Base-by-base conservation (phyloP, 108 stramenopile species). In the Parmales sp. region DNA sequence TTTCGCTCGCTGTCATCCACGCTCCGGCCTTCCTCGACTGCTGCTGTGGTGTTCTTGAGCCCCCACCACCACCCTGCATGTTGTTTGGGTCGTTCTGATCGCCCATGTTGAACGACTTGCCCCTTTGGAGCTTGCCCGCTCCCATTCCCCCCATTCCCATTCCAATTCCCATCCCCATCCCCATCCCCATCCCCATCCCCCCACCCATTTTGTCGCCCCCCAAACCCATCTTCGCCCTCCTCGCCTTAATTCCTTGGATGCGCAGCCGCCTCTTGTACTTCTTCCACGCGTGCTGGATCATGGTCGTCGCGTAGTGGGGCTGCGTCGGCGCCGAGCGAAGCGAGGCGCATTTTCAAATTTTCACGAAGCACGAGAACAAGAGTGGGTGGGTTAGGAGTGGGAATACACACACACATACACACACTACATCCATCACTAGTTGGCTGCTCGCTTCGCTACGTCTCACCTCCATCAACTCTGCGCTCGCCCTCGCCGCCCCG, bases 211-310 rank as follows among this genome's bases (percentile, higher is more conserved):
- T 43, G 16, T 43, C 41, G 11, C 41, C 41, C 41, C 41, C 16
- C 16, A 43, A 16, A 8, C 54, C 54, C 54, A 60, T 34, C 20
- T 60, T 60, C 7, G 31, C 29, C 54, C 54, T 23, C 26, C 31
- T 11, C 2, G 11, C 29, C 4, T 20, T 26, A 1, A 28, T 60
- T 16, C 13, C n/a, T 5, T 60, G 29, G 54, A 34, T 0, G 54
- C 31, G 26, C 9, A 28, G 25, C 3, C 28, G 25, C 3, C 54
- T 11, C 2, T 34, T 2, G 9, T 6, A 29, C 31, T 20, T 60
- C 54, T 34, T 60, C 54, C 54, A 60, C 3, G 54, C 54, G 16
- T 34, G 13, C 20, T 60, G 54, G 18, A 60, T 60, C n/a, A 60
- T 60, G 16, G 13, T 11, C 13, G 54, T 34, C 26, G 54, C 54